phyloP scores from a whole-genome alignment of 805 yeast species.

The Sugiyamaella qingdaonensis region DNA sequence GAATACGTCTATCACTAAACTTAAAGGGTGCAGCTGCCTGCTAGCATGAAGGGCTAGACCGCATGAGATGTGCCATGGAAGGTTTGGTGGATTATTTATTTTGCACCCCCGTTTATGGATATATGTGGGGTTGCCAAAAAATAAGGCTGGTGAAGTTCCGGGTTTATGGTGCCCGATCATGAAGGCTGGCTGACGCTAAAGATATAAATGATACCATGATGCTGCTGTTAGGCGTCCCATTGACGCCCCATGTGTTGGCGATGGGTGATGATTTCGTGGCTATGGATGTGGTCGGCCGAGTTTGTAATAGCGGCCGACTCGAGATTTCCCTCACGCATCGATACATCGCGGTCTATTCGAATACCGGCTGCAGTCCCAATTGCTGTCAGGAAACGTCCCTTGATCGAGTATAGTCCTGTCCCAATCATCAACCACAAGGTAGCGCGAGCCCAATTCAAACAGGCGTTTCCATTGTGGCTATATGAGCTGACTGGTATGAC shows the following conservation, averaged over 20 bases:
- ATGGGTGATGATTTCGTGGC: neutral
- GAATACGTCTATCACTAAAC: no score
- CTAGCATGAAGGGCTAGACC: no score
- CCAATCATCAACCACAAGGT: neutral
- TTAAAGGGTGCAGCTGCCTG: no score
- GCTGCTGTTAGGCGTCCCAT: neutral
- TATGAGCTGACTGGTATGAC: constrained; percentile 63
- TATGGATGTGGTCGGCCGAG: neutral
- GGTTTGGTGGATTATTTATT: no score
- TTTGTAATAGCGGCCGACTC: no score
- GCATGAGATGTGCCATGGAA: no score
- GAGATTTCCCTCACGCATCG: no score
- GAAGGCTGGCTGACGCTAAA: neutral
- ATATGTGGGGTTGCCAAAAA: no score
- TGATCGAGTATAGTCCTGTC: neutral
- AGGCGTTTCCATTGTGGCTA: constrained; percentile 79
- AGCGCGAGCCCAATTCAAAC: constrained; percentile 16
- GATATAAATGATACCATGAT: neutral
- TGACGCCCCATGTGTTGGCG: neutral
- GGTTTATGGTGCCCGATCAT: no score
- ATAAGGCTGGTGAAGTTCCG: no score
- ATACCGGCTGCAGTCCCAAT: neutral
- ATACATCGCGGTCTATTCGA: no score
- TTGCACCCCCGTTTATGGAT: no score
- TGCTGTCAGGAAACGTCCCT: neutral